Percentiles rank a stretch among this genome's conserved stretches.
phyloP scores from a whole-genome alignment of 176 grass and related monocot species.

The Cymbopogon citratus region DNA sequence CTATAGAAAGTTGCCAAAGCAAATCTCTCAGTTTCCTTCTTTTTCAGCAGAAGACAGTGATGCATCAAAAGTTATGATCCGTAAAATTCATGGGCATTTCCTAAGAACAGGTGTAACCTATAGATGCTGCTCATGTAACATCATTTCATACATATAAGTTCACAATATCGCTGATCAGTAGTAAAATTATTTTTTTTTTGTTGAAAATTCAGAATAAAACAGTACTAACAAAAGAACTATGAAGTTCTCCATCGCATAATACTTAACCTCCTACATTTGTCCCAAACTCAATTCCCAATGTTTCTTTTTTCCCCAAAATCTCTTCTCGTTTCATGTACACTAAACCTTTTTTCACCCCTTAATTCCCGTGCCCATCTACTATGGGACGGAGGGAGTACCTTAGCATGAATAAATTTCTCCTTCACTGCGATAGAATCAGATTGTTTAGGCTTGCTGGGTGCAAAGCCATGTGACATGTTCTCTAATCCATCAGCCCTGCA shows the following conservation, averaged over 20 bases:
- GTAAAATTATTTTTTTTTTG: neutral
- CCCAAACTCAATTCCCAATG: neutral
- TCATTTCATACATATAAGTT: neutral
- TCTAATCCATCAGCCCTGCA: conserved; percentile 51
- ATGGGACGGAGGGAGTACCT: conserved; percentile 40
- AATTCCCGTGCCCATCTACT: neutral
- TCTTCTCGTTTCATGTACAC: neutral
- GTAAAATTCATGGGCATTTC: conserved; percentile 1
- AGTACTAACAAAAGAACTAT: neutral
- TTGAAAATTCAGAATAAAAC: neutral
- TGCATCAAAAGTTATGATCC: neutral
- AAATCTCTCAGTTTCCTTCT: neutral
- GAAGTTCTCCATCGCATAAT: neutral
- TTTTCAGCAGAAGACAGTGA: neutral
- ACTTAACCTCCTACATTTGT: neutral
- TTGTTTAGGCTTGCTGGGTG: conserved; percentile 66
- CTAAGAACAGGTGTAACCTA: neutral
- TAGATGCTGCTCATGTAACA: neutral
- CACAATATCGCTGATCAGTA: neutral
- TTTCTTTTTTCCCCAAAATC: neutral
- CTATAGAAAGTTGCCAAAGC: neutral
- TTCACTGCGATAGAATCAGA: conserved; percentile 85
- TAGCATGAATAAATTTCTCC: conserved; percentile 99
- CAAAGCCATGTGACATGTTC: conserved; percentile 33
- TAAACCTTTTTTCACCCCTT: neutral